Percentiles rank a stretch among this genome's conserved stretches.
Conservation (phyloP, 2,329 filamentous ascomycete genomes). For the Corynespora cassiicola region DNA sequence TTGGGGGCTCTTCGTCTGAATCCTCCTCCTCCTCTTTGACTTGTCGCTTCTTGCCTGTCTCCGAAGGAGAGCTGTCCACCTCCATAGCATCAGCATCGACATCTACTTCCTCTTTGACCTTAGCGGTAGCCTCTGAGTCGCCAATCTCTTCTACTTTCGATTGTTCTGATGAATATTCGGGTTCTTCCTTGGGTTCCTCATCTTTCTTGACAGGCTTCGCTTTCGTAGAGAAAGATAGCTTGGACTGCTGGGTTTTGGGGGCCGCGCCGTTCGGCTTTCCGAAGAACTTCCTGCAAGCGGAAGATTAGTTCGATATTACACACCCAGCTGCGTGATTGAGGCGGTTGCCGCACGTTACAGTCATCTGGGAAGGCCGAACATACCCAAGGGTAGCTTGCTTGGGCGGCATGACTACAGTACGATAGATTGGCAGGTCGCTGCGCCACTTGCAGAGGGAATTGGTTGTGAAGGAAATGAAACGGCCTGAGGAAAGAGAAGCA, state of each 20-base stretch:
- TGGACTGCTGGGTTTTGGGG: slow-evolving; percentile 75
- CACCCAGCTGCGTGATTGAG: not conserved
- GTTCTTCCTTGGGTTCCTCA: slow-evolving; percentile 5
- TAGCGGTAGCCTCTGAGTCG: slow-evolving; percentile 19
- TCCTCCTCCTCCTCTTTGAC: slow-evolving; percentile 36
- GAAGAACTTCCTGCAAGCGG: slow-evolving; percentile 86
- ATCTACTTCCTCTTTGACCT: slow-evolving; percentile 24
- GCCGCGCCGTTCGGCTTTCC: slow-evolving; percentile 67
- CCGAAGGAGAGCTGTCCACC: slow-evolving; percentile 25
- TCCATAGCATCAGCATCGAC: slow-evolving; percentile 32
- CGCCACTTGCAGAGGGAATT: slow-evolving; percentile 10
- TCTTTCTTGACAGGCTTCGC: slow-evolving; percentile 50
- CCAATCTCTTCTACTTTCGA: slow-evolving; percentile 20
- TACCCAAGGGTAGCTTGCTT: slow-evolving; percentile 91
- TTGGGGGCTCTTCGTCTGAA: slow-evolving; percentile 44
- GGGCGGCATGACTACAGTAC: slow-evolving; percentile 49
- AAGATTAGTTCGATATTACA: slow-evolving; percentile 14
- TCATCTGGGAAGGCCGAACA: slow-evolving; percentile 76
- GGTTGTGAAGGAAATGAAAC: slow-evolving; percentile 1
- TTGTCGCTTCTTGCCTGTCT: slow-evolving; percentile 37
- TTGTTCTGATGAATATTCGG: slow-evolving; percentile 16
- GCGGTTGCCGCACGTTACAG: slow-evolving; percentile 67
- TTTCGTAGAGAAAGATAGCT: slow-evolving; percentile 73
- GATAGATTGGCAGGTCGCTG: slow-evolving; percentile 13
- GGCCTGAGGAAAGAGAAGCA: not conserved